A percentile compares a stretch with the other conserved stretches of the same genome.
phyloP scores from a whole-genome alignment of 176 grass and related monocot genomes.

The Saccharum spontaneum region DNA sequence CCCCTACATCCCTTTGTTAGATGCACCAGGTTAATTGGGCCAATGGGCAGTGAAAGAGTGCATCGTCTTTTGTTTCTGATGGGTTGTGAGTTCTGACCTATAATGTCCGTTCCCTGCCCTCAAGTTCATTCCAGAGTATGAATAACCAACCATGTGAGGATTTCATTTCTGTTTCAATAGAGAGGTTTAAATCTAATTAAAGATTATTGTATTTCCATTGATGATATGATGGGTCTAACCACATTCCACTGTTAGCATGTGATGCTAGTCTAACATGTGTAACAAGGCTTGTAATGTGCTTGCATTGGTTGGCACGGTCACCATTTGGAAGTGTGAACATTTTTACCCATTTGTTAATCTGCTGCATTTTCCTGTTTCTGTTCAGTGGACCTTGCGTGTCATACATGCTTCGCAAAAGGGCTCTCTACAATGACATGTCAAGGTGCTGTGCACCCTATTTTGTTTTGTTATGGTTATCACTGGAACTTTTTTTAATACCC shows the following conservation, averaged over 20 bases:
- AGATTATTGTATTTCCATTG: neutral
- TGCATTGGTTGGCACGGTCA: neutral
- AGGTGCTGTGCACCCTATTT: slow-evolving; percentile 46
- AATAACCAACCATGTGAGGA: neutral
- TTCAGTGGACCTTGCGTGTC: slow-evolving; percentile 93
- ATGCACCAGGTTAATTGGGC: slow-evolving; percentile 7
- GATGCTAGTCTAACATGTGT: neutral
- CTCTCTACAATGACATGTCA: slow-evolving; percentile 99
- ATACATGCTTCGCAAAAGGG: slow-evolving; percentile 98
- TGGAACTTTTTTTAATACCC: neutral
- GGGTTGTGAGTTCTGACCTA: neutral
- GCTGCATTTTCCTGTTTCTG: slow-evolving; percentile 22
- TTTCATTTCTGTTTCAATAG: neutral
- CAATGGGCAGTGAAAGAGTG: neutral
- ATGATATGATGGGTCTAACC: neutral
- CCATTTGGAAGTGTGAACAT: neutral
- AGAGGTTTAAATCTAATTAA: neutral
- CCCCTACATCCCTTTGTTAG: neutral
- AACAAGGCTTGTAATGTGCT: slow-evolving; percentile 22
- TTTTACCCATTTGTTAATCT: slow-evolving; percentile 19
- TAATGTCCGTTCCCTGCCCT: neutral
- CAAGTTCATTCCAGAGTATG: neutral
- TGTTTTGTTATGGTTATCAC: slow-evolving; percentile 4
- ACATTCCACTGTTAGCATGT: neutral
- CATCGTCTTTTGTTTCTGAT: neutral